Evolutionary conservation across 805 yeast species (phyloP), one percentile per base, ranked within the genome.

Genomic region (Wickerhamiella galacta): DNA sequence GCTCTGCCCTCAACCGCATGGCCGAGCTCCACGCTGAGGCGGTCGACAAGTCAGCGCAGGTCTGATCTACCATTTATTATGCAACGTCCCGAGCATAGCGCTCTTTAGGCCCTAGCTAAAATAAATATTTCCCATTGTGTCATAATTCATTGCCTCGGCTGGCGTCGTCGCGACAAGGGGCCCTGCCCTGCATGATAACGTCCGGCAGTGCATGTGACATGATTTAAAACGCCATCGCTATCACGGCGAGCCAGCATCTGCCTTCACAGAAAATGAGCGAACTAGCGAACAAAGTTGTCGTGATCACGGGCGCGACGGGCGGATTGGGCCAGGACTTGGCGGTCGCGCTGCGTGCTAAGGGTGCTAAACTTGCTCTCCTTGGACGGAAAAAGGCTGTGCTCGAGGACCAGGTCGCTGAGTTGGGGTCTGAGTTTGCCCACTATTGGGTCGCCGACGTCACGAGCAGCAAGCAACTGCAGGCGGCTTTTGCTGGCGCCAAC

Each of bases 1-100:
- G 98, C 68, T 83, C 95, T 50, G 98, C 98, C 60, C 76, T 90
- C 67, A 90, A 90, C 81, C 81, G 77, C 71, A 81, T 83, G 83
- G 78, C 83, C 42, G 53, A 63, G 45, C 33, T 38, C 32, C 48
- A 41, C 28, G 33, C 36, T 16, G 25, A 31, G 33, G 35, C 34
- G 39, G 32, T 32, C 23, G 36, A n/a, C n/a, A n/a, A n/a, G n/a
- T n/a, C n/a, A n/a, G n/a, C n/a, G n/a, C n/a, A n/a, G 35, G 25
- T 36, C 39, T 28, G 40, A 38, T 16, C 35, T 31, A 37, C 28
- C 12, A 16, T 23, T 11, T 22, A 12, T 32, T 20, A 15, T 6
- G n/a, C n/a, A n/a, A 11, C 16, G 6, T 12, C 4, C 12, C 11
- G 18, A 6, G 5, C 12, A 6, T 18, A 6, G 10, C 29, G 29